phyloP scores from a whole-genome alignment of 1,284 basidiomycete species.

The Leccinum pallidistipes region DNA sequence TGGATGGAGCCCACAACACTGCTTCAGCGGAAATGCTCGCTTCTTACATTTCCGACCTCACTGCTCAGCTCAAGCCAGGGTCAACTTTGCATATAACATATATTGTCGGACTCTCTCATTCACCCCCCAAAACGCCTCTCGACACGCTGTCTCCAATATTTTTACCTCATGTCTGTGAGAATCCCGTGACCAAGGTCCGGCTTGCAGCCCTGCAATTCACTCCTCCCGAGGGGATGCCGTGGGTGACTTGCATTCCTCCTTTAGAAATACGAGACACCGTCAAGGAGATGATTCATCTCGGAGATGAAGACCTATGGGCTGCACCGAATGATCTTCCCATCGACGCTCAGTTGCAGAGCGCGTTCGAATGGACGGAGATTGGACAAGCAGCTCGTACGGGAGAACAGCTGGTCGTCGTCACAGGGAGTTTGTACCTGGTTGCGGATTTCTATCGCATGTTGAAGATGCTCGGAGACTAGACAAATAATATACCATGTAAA shows the following conservation, averaged over 20 bases:
- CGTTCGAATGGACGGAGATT: constrained; percentile 47
- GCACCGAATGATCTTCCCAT: constrained; percentile 34
- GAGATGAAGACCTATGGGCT: constrained; percentile 44
- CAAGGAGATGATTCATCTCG: constrained; percentile 37
- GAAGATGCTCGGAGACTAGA: constrained; percentile 14
- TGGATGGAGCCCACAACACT: constrained; percentile 96
- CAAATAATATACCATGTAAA: neutral
- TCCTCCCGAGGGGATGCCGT: constrained; percentile 87
- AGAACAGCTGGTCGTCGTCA: constrained; percentile 60
- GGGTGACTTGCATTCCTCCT: constrained; percentile 69
- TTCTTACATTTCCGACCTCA: constrained; percentile 59
- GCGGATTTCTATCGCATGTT: constrained; percentile 81
- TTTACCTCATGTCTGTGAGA: constrained; percentile 26
- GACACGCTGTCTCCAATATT: constrained; percentile 72
- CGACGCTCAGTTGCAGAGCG: constrained; percentile 31
- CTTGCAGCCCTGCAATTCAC: constrained; percentile 66
- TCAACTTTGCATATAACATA: constrained; percentile 53
- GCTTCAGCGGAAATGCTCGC: constrained; percentile 75
- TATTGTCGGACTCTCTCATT: constrained; percentile 77
- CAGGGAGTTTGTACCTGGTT: constrained; percentile 91
- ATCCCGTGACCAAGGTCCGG: constrained; percentile 36
- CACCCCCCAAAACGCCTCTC: constrained; percentile 75
- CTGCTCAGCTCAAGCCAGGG: constrained; percentile 24
- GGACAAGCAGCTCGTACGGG: constrained; percentile 7
- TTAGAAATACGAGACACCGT: constrained; percentile 49